Conservation (phyloP, 2,329 filamentous ascomycete species). For the Pseudopithomyces maydicus region DNA sequence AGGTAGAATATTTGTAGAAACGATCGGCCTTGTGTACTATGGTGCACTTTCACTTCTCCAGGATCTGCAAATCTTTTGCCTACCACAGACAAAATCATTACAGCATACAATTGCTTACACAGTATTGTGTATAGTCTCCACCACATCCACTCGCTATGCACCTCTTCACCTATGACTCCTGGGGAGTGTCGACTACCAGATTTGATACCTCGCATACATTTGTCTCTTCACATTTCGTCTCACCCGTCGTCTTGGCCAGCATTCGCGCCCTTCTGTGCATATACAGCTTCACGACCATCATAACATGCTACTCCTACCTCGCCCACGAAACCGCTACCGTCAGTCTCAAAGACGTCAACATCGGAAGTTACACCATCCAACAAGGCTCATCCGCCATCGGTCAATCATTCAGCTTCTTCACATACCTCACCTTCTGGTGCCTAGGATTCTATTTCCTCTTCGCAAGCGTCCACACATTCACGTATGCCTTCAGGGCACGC, state of each 20-base stretch:
- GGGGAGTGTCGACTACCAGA: not conserved
- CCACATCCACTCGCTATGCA: not conserved
- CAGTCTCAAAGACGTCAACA: not conserved
- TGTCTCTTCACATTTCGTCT: not conserved
- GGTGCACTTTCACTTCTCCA: too few species aligned
- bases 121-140: not conserved
- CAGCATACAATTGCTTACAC: not conserved
- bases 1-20: too few species aligned
- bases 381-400: not conserved
- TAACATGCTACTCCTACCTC: not conserved
- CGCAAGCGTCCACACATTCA: not conserved
- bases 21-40: too few species aligned
- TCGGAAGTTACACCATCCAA: not conserved
- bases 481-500: not conserved
- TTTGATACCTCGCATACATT: not conserved
- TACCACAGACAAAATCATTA: not conserved
- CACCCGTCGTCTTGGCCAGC: not conserved
- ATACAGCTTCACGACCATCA: not conserved
- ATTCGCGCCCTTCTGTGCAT: not conserved
- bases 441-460: not conserved
- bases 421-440: not conserved
- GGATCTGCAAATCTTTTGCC: not conserved
- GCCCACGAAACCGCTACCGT: not conserved
- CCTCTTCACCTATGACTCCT: not conserved
- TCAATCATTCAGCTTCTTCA: constrained; percentile 2